Base-by-base conservation (phyloP, 1,284 basidiomycete genomes). In the Puccinia hordei region DNA sequence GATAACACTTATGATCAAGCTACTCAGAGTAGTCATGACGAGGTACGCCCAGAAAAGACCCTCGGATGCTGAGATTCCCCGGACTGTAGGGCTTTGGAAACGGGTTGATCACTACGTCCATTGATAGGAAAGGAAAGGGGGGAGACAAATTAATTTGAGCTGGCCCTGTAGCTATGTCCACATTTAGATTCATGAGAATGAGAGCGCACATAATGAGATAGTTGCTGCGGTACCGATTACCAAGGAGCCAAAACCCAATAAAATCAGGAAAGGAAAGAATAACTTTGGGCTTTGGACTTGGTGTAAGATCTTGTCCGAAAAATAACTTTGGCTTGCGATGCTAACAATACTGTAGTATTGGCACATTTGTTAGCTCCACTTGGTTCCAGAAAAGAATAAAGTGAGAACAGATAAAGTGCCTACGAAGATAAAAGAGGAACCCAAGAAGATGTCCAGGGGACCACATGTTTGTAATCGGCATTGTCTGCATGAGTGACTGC, bases 41-140 rank as follows among this genome's bases (percentile, higher is more conserved):
- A 78, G 55, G 44, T 78, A 78, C 22, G 76, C 63, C 76, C 76
- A 78, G 30, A 78, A 78, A 15, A 78, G 65, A 44, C 33, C 63
- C 59, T 78, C 76, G 55, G 76, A 78, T 19, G 41, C 49, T n/a
- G 63, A 38, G 53, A 78, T 41, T 17, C 55, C 49, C 15, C 13
- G 19, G 17, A 53, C 35, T 38, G 72, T 53, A 5, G 72, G 57
- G 9, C 57, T 24, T 61, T 73, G 53, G n/a, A 22, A 73, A 73
- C 38, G 72, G 72, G 13, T 53, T 19, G 49, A 71, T 30, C 30
- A 71, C 72, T 73, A n/a, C n/a, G n/a, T n/a, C n/a, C n/a, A n/a
- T n/a, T n/a, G n/a, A n/a, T n/a, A n/a, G n/a, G 30, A 41, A 12
- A 41, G 38, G 38, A 41, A 41, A 12, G 38, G 38, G 38, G 12